A percentile compares a stretch with the other conserved stretches of the same genome.
phyloP scores from a whole-genome alignment of 768 basidiomycete genomes.

The Termitomyces sp. region DNA sequence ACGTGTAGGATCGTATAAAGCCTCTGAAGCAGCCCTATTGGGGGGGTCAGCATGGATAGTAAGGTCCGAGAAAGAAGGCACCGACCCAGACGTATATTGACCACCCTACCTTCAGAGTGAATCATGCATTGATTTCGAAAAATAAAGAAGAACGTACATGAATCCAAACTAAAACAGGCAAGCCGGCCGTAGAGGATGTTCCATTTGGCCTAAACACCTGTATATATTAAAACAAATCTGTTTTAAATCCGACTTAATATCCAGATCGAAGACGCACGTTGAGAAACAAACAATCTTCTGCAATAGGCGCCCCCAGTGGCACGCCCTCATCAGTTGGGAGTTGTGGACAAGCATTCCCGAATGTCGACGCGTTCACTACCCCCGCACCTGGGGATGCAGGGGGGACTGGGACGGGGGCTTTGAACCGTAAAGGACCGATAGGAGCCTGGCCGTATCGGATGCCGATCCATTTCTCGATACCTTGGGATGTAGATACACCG shows the following conservation, averaged over 20 bases:
- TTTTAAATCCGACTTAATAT: not conserved
- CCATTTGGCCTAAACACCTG: slow-evolving; percentile 37
- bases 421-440: slow-evolving; percentile 54
- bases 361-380: slow-evolving; percentile 42
- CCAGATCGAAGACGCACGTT: slow-evolving; percentile 33
- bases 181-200: slow-evolving; percentile 22
- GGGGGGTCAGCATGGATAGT: not conserved
- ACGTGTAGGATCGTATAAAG: slow-evolving; percentile 46
- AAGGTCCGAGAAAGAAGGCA: not conserved
- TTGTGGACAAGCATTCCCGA: slow-evolving; percentile 60
- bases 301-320: slow-evolving; percentile 39
- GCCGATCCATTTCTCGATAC: slow-evolving; percentile 15
- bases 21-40: slow-evolving; percentile 41
- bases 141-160: slow-evolving; percentile 27
- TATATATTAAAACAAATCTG: not conserved
- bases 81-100: slow-evolving; percentile 42
- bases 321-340: slow-evolving; percentile 21
- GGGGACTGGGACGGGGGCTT: slow-evolving; percentile 47
- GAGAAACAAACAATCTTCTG: slow-evolving; percentile 55
- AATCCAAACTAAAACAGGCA: slow-evolving; percentile 40
- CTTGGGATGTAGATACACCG: slow-evolving; percentile 40
- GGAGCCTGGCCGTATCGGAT: slow-evolving; percentile 56
- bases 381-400: slow-evolving; percentile 19
- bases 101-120: slow-evolving; percentile 38
- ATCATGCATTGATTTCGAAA: not conserved